Percentiles rank a stretch among this genome's conserved stretches.
Conservation (phyloP, 176 grass and related monocot species). For the Oryza rufipogon region DNA sequence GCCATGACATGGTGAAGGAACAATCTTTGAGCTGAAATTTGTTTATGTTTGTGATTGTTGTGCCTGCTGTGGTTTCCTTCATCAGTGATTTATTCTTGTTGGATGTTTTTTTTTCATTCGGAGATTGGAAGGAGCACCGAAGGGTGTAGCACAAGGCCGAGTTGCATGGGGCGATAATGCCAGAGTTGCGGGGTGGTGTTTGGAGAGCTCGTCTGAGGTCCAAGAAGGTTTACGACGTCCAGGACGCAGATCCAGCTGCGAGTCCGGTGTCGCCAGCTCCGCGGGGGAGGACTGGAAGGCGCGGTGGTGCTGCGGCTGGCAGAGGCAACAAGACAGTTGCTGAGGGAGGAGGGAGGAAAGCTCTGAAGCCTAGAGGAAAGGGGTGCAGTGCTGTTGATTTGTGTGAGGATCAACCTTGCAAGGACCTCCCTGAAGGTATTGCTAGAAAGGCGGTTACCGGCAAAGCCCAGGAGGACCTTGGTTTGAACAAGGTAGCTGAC, state of each 20-base stretch:
- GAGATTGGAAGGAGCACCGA: slow-evolving; percentile 35
- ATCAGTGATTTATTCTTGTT: slow-evolving; percentile 24
- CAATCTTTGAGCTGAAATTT: slow-evolving; percentile 17
- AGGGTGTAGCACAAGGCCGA: slow-evolving; percentile 36
- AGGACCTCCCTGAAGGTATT: slow-evolving; percentile 34
- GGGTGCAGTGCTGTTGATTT: slow-evolving; percentile 38
- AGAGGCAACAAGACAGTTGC: slow-evolving; percentile 48
- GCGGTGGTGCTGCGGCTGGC: slow-evolving; percentile 42
- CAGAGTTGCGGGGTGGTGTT: slow-evolving; percentile 65
- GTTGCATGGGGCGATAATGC: slow-evolving; percentile 81
- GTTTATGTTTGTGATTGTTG: background rate
- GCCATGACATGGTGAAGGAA: slow-evolving; percentile 9
- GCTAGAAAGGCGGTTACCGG: slow-evolving; percentile 27
- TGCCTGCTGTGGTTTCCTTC: background rate
- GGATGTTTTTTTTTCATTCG: slow-evolving; percentile 28
- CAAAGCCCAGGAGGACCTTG: slow-evolving; percentile 43
- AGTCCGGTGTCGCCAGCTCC: slow-evolving; percentile 44
- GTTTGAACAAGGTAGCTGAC: slow-evolving; percentile 37
- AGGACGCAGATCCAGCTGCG: slow-evolving; percentile 48
- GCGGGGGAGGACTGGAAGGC: slow-evolving; percentile 35
- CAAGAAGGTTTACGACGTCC: slow-evolving; percentile 48
- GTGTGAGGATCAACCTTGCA: slow-evolving; percentile 42
- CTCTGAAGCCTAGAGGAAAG: slow-evolving; percentile 44
- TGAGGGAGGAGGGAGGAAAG: slow-evolving; percentile 29
- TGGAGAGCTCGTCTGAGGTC: slow-evolving; percentile 59